Evolutionary conservation across 2,329 filamentous ascomycete genomes (phyloP).

Genomic region (Xylaria hypoxylon): DNA sequence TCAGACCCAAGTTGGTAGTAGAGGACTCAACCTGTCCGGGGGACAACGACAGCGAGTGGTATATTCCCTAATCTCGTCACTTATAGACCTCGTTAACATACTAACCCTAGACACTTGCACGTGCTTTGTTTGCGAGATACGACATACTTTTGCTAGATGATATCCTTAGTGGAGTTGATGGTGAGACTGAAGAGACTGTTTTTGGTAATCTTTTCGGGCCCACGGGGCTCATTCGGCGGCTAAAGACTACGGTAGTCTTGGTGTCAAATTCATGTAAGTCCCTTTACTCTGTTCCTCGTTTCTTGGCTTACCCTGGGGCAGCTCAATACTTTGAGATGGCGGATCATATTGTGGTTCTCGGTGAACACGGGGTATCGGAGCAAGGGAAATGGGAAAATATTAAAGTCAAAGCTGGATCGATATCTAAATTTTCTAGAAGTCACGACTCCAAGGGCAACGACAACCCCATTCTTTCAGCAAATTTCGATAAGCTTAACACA

Average conservation of each 20-base stretch:
- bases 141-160: constrained; percentile 53
- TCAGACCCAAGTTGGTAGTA: constrained; percentile 36
- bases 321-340: constrained; percentile 55
- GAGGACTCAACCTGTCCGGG: constrained; percentile 47
- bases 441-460: constrained; percentile 27
- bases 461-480: background rate
- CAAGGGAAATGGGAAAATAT: constrained; percentile 56
- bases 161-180: constrained; percentile 53
- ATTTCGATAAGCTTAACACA: constrained; percentile 16
- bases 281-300: too few species aligned
- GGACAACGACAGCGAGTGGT: constrained; percentile 50
- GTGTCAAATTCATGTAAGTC: constrained; percentile 50
- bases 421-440: constrained; percentile 51
- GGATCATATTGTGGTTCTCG: constrained; percentile 57
- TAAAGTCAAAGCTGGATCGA: constrained; percentile 48
- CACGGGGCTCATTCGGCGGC: constrained; percentile 47
- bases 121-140: constrained; percentile 50
- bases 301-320: constrained; percentile 20
- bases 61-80: constrained; percentile 16
- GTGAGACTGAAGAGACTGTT: constrained; percentile 49
- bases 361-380: constrained; percentile 51
- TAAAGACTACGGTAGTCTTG: constrained; percentile 50
- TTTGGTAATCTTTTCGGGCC: constrained; percentile 50
- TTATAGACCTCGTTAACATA: constrained; percentile 22
- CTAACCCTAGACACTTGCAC: constrained; percentile 52